Base-by-base conservation (phyloP, 1,139 yeast genomes). In the Zygoascus meyerae region DNA sequence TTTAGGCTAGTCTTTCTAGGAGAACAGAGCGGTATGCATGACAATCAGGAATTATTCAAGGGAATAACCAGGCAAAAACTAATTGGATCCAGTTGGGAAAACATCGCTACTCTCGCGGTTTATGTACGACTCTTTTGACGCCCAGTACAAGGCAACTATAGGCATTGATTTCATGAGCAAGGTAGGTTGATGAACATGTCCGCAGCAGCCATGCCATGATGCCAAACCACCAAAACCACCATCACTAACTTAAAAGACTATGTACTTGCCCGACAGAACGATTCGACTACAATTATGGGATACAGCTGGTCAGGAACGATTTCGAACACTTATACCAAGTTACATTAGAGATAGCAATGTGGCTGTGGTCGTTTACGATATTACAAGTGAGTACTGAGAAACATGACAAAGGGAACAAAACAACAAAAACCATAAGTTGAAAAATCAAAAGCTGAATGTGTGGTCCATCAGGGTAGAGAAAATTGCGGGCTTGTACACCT, bases 61-160 rank as follows among this genome's bases (percentile, higher is more conserved):
- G 18, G n/a, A 26, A 15, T 15, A 15, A 33, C 11, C 17, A 16
- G 18, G 14, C 15, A n/a, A 33, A 5, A 14, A 12, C 11, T 37
- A 37, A 17, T 28, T 32, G 18, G 15, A 29, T 26, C 38, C 40
- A 71, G 92, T 92, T 43, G 98, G 98, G 36, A 92, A 92, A 66
- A 92, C 98, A 7, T 90, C 97, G 6, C 75, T 92, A 52, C 86
- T 92, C 58, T 89, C 98, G 15, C 73, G 98, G 54, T 92, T 92
- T 70, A 92, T 92, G 97, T 90, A 92, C 65, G 97, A 92, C 63
- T 86, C 96, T n/a, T 92, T 92, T 64, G 97, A 92, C 65, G 95
- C 94, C 43, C 95, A 92, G 63, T 65, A 68, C 57, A 70, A 78
- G 69, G 97, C 98, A 32, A 92, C 98, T 1, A 89, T 92, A 48